Conservation (phyloP, 2,329 filamentous ascomycete species). For the Pleomassaria siparia region DNA sequence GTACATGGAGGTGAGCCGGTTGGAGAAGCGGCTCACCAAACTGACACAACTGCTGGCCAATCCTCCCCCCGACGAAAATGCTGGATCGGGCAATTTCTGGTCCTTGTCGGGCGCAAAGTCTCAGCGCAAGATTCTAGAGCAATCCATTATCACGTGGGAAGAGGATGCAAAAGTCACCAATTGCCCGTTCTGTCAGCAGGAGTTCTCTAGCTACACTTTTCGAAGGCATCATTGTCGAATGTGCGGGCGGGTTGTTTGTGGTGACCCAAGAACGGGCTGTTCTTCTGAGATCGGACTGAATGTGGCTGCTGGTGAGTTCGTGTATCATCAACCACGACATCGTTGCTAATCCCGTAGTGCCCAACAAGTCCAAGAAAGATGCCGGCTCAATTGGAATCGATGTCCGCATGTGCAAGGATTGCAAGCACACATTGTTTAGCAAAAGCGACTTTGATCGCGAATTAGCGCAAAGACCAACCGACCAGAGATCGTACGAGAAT, state of each 20-base stretch:
- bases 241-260: constrained; percentile 91
- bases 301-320: constrained; percentile 63
- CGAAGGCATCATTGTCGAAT: constrained; percentile 91
- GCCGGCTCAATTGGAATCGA: constrained; percentile 67
- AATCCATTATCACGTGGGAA: constrained; percentile 93
- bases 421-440: constrained; percentile 70
- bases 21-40: constrained; percentile 90
- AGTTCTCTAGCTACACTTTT: constrained; percentile 91
- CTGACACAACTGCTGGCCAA: constrained; percentile 81
- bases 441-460: constrained; percentile 78
- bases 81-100: constrained; percentile 54
- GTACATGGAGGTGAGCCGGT: constrained; percentile 80
- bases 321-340: background rate
- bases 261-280: constrained; percentile 80
- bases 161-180: constrained; percentile 78
- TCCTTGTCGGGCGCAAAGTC: constrained; percentile 65
- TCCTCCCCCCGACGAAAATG: constrained; percentile 64
- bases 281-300: constrained; percentile 82
- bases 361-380: constrained; percentile 46
- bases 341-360: constrained; percentile 11
- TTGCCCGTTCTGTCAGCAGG: constrained; percentile 94
- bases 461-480: constrained; percentile 66
- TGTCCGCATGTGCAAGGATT: constrained; percentile 89
- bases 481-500: constrained; percentile 80
- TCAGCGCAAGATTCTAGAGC: constrained; percentile 78